These are phyloP conservation scores for Penicillium herquei DNA, from an alignment of 495 filamentous ascomycete species.

Conservation along the genomic window DNA sequence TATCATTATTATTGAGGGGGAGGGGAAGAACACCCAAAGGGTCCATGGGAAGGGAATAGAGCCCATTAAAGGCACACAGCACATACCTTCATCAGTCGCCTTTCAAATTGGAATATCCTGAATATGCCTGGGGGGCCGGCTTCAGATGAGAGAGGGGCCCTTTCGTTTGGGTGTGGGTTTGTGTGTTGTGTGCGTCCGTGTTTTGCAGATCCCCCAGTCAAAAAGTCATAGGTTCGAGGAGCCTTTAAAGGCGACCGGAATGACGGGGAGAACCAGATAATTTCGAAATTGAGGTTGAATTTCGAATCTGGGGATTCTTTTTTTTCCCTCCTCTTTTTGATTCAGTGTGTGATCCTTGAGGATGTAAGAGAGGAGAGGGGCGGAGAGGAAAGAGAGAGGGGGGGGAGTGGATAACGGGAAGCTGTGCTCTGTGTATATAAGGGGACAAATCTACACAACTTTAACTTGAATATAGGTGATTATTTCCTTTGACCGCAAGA, in stretches of 20 bases:
- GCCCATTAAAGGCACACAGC: background rate
- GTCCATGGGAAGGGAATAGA: background rate
- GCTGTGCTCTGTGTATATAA: conserved; percentile 13
- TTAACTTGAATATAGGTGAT: background rate
- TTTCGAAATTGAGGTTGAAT: background rate
- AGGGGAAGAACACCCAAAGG: conserved; percentile 7
- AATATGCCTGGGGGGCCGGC: background rate
- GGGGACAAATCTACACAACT: conserved; percentile 8
- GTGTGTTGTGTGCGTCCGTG: conserved; percentile 20
- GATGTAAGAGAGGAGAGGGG: conserved; percentile 5
- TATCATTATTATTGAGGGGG: conserved; percentile 26
- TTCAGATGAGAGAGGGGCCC: conserved; percentile 1
- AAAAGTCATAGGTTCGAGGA: conserved; percentile 3
- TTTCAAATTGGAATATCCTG: conserved; percentile 19
- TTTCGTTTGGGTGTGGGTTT: conserved; percentile 14
- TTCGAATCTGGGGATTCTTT: background rate
- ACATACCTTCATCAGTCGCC: conserved; percentile 35
- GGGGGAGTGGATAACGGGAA: conserved; percentile 23
- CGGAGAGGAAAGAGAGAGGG: conserved; percentile 15
- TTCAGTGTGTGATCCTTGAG: background rate
- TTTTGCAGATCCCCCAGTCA: conserved; percentile 22
- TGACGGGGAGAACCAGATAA: background rate
- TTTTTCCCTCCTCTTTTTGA: background rate
- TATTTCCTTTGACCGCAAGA: conserved; percentile 10
- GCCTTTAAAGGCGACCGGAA: conserved; percentile 1